These are phyloP conservation scores for Phytophthora sansomeana DNA, from an alignment of 352 stramenopile genomes.

Conservation along the genomic window DNA sequence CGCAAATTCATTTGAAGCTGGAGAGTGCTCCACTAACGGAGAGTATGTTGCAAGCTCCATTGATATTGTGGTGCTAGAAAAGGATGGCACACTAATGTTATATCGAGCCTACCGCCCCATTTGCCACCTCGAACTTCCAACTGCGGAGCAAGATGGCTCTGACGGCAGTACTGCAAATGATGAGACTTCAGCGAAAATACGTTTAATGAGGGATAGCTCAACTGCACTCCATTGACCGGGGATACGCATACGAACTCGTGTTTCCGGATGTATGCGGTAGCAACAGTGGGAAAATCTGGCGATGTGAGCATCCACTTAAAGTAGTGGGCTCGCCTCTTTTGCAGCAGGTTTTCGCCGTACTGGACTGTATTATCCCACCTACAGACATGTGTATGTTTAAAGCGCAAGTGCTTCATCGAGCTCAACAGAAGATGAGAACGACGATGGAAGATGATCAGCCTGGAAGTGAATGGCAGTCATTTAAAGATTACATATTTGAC, in stretches of 20 bases:
- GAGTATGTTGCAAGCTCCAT: slow-evolving; percentile 1
- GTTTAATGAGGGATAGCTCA: slow-evolving; percentile 27
- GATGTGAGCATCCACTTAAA: slow-evolving; percentile 54
- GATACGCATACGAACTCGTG: slow-evolving; percentile 42
- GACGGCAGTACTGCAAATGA: slow-evolving; percentile 2
- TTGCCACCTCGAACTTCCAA: slow-evolving; percentile 40
- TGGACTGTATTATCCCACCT: slow-evolving; percentile 40
- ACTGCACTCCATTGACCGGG: slow-evolving; percentile 36
- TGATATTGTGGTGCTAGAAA: slow-evolving; percentile 58
- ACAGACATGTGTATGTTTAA: slow-evolving; percentile 23
- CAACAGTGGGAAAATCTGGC: slow-evolving; percentile 35
- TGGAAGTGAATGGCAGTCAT: slow-evolving; percentile 37
- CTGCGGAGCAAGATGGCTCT: slow-evolving; percentile 1
- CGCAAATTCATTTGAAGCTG: slow-evolving; percentile 1
- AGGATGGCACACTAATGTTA: slow-evolving; percentile 38
- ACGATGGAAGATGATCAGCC: slow-evolving; percentile 4
- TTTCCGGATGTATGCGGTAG: slow-evolving; percentile 23
- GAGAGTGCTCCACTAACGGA: background rate
- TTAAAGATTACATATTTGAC: slow-evolving; percentile 28
- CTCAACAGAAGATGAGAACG: slow-evolving; percentile 28
- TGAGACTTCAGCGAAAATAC: slow-evolving; percentile 2
- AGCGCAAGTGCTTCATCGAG: slow-evolving; percentile 23
- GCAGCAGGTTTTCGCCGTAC: slow-evolving; percentile 41
- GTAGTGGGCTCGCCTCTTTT: slow-evolving; percentile 42
- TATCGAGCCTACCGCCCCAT: slow-evolving; percentile 43